phyloP scores from a whole-genome alignment of 805 yeast genomes.

The Sugiyamaella floridensis region DNA sequence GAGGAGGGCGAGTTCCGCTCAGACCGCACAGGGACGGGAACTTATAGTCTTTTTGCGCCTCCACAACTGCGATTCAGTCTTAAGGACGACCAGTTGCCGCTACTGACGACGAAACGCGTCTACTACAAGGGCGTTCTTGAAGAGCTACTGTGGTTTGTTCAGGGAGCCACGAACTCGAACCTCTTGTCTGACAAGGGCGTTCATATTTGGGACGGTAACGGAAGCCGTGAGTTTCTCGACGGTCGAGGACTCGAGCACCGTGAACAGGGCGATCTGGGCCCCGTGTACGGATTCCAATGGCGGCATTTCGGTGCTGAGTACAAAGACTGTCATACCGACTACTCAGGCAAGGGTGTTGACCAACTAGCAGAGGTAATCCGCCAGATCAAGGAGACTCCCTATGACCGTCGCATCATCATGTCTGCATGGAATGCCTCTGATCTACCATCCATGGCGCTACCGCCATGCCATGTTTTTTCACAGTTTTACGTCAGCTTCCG shows the following conservation, averaged over 20 bases:
- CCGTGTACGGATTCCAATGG: slow-evolving; percentile 99
- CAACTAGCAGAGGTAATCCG: slow-evolving; percentile 76
- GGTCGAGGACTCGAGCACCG: slow-evolving; percentile 70
- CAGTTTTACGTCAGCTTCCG: slow-evolving; percentile 92
- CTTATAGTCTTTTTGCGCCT: slow-evolving; percentile 85
- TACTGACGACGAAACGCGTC: slow-evolving; percentile 87
- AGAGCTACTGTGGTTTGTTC: slow-evolving; percentile 88
- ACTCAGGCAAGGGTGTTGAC: slow-evolving; percentile 82
- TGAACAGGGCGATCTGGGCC: slow-evolving; percentile 92
- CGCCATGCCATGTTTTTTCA: slow-evolving; percentile 96
- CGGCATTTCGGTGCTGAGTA: slow-evolving; percentile 97
- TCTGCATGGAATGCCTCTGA: slow-evolving; percentile 99
- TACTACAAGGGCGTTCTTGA: slow-evolving; percentile 83
- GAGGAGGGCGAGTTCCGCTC: slow-evolving; percentile 84
- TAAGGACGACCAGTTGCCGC: slow-evolving; percentile 67
- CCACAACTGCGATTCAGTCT: slow-evolving; percentile 86
- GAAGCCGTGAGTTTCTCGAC: slow-evolving; percentile 85
- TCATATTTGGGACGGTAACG: slow-evolving; percentile 99
- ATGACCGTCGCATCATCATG: slow-evolving; percentile 87
- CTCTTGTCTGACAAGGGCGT: slow-evolving; percentile 74
- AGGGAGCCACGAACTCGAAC: slow-evolving; percentile 85
- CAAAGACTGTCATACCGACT: slow-evolving; percentile 77
- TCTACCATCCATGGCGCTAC: slow-evolving; percentile 87
- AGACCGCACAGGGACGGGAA: slow-evolving; percentile 98
- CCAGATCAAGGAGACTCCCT: slow-evolving; percentile 79